Evolutionary conservation across 352 stramenopile genomes (phyloP).

Genomic region (Globisporangium radiosum): DNA sequence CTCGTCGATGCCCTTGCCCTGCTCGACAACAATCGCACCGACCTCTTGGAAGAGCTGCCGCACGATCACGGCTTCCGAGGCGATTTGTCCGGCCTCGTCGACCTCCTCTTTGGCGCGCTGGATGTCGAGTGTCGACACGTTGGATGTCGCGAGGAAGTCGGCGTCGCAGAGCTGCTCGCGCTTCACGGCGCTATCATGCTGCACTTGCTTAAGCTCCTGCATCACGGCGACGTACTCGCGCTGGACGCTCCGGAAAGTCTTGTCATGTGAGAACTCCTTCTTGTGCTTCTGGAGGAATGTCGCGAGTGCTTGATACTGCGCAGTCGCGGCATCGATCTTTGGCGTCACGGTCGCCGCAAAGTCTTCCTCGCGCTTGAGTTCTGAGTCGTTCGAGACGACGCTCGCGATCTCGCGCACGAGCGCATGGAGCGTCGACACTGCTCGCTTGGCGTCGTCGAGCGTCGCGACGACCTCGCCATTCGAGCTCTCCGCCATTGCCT

Average conservation of each 20-base stretch:
- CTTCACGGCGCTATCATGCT: slow-evolving; percentile 40
- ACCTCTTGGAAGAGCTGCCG: slow-evolving; percentile 70
- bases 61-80: slow-evolving; percentile 51
- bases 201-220: slow-evolving; percentile 62
- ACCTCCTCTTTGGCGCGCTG: slow-evolving; percentile 75
- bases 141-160: slow-evolving; percentile 50
- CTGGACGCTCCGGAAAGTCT: slow-evolving; percentile 45
- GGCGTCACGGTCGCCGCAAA: slow-evolving; percentile 39
- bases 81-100: slow-evolving; percentile 57
- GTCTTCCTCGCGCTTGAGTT: slow-evolving; percentile 46
- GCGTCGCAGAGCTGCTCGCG: slow-evolving; percentile 63
- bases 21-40: slow-evolving; percentile 48
- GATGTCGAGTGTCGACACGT: slow-evolving; percentile 59
- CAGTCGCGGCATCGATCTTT: slow-evolving; percentile 45
- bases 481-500: neutral
- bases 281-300: slow-evolving; percentile 59
- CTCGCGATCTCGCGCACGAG: slow-evolving; percentile 33
- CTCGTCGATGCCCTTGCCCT: slow-evolving; percentile 61
- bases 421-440: slow-evolving; percentile 26
- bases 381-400: slow-evolving; percentile 22
- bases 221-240: slow-evolving; percentile 56
- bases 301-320: slow-evolving; percentile 56
- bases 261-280: slow-evolving; percentile 36
- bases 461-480: slow-evolving; percentile 21
- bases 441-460: slow-evolving; percentile 34